Evolutionary conservation across 805 yeast species (phyloP).

Genomic region (Saccharomycopsis fodiens): DNA sequence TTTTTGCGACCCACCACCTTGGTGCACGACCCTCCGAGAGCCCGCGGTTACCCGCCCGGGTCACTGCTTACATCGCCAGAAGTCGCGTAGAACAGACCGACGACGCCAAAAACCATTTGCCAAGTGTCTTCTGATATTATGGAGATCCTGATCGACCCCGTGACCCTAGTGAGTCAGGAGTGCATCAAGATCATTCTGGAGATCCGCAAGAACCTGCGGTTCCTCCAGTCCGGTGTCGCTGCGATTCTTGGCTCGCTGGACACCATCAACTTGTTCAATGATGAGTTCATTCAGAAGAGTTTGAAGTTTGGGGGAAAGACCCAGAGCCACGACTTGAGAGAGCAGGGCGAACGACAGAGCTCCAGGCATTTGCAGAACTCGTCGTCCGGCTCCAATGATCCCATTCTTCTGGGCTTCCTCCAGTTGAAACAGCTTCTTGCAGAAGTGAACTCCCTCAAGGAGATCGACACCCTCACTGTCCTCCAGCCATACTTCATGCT

Average conservation of each 20-base stretch:
- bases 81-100: not conserved
- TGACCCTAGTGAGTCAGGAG: slow-evolving; percentile 80
- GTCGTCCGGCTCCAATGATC: slow-evolving; percentile 32
- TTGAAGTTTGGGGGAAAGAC: slow-evolving; percentile 16
- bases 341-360: not conserved
- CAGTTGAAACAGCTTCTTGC: slow-evolving; percentile 68
- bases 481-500: slow-evolving; percentile 82
- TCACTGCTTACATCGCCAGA: not conserved
- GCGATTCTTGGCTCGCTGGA: slow-evolving; percentile 69
- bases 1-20: too few species aligned
- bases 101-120: too few species aligned
- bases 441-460: slow-evolving; percentile 42
- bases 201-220: slow-evolving; percentile 79
- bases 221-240: slow-evolving; percentile 74
- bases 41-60: not conserved
- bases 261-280: slow-evolving; percentile 40
- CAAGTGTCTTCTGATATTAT: too few species aligned
- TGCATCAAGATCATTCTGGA: slow-evolving; percentile 81
- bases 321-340: not conserved
- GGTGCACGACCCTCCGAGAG: not conserved
- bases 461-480: slow-evolving; percentile 63
- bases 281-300: slow-evolving; percentile 30
- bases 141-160: slow-evolving; percentile 52
- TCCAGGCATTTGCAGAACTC: too few species aligned
- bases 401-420: slow-evolving; percentile 70